A percentile compares a stretch with the other conserved stretches of the same genome.
Conservation (phyloP, 495 filamentous ascomycete genomes). For the Baudoinia panamericana region DNA sequence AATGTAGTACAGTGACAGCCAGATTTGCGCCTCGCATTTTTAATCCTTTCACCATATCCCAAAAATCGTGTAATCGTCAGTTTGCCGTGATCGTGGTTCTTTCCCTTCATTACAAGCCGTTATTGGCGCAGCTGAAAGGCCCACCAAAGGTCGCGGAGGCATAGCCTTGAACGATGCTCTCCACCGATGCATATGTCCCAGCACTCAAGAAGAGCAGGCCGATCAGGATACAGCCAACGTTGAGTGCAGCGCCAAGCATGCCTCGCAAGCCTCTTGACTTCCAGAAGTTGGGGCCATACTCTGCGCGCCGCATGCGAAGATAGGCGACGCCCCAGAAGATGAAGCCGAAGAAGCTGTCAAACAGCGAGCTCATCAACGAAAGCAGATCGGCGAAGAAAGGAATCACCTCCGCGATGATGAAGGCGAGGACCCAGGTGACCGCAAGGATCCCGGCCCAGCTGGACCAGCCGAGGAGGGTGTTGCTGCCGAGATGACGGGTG, state of each 20-base stretch:
- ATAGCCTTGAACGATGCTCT: conserved; percentile 31
- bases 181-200: conserved; percentile 53
- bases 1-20: no score
- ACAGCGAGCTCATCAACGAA: conserved; percentile 76
- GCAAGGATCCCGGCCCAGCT: conserved; percentile 64
- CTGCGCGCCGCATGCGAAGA: conserved; percentile 61
- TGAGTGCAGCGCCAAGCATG: conserved; percentile 47
- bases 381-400: conserved; percentile 80
- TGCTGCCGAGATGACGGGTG: conserved; percentile 58
- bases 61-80: no score
- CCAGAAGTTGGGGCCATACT: conserved; percentile 49
- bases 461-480: conserved; percentile 72
- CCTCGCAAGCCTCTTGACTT: conserved; percentile 47
- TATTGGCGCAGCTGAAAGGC: conserved; percentile 27
- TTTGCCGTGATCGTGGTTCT: no score
- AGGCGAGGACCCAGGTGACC: conserved; percentile 59
- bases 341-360: conserved; percentile 87
- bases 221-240: conserved; percentile 54
- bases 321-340: conserved; percentile 91
- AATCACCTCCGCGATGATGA: conserved; percentile 78
- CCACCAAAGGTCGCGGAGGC: conserved; percentile 25
- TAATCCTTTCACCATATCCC: no score
- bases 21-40: no score
- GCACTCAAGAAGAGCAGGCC: conserved; percentile 63
- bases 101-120: conserved; percentile 20